A percentile compares a stretch with the other conserved stretches of the same genome.
phyloP scores from a whole-genome alignment of 108 stramenopile species.

The Pelagomonas calceolata region DNA sequence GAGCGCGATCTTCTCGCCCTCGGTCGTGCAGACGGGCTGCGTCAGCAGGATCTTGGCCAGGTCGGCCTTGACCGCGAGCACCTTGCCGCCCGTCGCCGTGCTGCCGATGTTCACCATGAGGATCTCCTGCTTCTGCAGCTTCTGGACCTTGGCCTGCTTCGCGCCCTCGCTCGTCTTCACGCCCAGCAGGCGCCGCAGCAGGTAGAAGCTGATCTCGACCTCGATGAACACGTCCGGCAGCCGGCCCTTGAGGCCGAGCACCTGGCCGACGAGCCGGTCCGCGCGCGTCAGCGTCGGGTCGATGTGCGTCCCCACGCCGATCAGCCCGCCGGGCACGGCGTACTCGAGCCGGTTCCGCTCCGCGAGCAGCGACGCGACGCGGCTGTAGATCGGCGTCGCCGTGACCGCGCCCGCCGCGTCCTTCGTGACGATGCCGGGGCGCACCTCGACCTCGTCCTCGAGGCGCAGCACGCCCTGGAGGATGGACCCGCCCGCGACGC shows the following conservation, averaged over 20 bases:
- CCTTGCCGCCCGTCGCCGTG: slow-evolving; percentile 91
- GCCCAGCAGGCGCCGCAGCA: slow-evolving; percentile 88
- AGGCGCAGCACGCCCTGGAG: slow-evolving; percentile 88
- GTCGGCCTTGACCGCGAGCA: slow-evolving; percentile 86
- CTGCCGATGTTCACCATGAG: slow-evolving; percentile 99
- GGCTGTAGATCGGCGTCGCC: slow-evolving; percentile 76
- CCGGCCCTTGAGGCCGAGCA: slow-evolving; percentile 84
- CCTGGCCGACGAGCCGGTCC: slow-evolving; percentile 97
- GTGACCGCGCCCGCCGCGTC: slow-evolving; percentile 68
- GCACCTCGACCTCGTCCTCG: slow-evolving; percentile 98
- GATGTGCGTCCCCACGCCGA: slow-evolving; percentile 96
- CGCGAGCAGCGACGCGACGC: slow-evolving; percentile 78
- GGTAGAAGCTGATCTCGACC: slow-evolving; percentile 93
- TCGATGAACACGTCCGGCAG: slow-evolving; percentile 96
- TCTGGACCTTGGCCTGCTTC: slow-evolving; percentile 97
- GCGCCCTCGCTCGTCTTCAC: slow-evolving; percentile 96
- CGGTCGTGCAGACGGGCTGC: slow-evolving; percentile 96
- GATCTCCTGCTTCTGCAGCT: slow-evolving; percentile 86
- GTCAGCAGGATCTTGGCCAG: slow-evolving; percentile 92
- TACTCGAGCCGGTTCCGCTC: slow-evolving; percentile 94
- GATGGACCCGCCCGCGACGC: slow-evolving; percentile 97
- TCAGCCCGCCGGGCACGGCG: slow-evolving; percentile 97
- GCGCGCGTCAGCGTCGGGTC: slow-evolving; percentile 97
- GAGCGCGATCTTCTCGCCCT: slow-evolving; percentile 99
- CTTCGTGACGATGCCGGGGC: slow-evolving; percentile 96